Evolutionary conservation across 2,329 filamentous ascomycete species (phyloP).

Genomic region (Zymoseptoria ardabiliae): DNA sequence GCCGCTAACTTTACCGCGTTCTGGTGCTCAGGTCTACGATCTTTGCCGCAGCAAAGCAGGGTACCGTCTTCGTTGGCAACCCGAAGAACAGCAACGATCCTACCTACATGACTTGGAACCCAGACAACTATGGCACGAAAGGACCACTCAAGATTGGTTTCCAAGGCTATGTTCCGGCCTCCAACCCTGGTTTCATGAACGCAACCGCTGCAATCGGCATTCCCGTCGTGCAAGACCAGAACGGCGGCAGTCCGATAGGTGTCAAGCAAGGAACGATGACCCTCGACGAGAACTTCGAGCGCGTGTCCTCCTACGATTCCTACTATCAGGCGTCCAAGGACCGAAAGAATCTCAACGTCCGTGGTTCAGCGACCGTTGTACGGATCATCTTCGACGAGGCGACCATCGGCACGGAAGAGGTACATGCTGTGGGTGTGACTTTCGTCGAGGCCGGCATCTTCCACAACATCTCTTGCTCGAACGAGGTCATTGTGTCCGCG

Average conservation of each 20-base stretch:
- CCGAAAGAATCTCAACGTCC: slow-evolving; percentile 9
- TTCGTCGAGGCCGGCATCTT: slow-evolving; percentile 13
- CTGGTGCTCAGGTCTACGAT: neutral
- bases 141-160: slow-evolving; percentile 15
- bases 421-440: slow-evolving; percentile 8
- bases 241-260: slow-evolving; percentile 8
- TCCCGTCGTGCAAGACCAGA: slow-evolving; percentile 6
- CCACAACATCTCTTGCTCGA: slow-evolving; percentile 19
- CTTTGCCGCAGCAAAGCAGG: neutral
- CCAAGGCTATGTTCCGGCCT: slow-evolving; percentile 11
- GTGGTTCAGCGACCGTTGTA: slow-evolving; percentile 6
- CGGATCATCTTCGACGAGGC: slow-evolving; percentile 13
- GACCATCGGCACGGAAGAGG: slow-evolving; percentile 2
- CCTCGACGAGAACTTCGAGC: slow-evolving; percentile 10
- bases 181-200: slow-evolving; percentile 13
- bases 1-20: too few relatives aligned
- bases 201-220: slow-evolving; percentile 10
- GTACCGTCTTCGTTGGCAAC: slow-evolving; percentile 12
- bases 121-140: slow-evolving; percentile 11
- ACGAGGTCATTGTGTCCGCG: slow-evolving; percentile 41
- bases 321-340: slow-evolving; percentile 10
- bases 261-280: slow-evolving; percentile 14
- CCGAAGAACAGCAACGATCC: slow-evolving; percentile 12
- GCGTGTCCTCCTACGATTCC: slow-evolving; percentile 10
- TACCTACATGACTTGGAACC: slow-evolving; percentile 14